These are phyloP conservation scores for Alternaria atra DNA, from an alignment of 2,329 filamentous ascomycete species.

Conservation along the genomic window DNA sequence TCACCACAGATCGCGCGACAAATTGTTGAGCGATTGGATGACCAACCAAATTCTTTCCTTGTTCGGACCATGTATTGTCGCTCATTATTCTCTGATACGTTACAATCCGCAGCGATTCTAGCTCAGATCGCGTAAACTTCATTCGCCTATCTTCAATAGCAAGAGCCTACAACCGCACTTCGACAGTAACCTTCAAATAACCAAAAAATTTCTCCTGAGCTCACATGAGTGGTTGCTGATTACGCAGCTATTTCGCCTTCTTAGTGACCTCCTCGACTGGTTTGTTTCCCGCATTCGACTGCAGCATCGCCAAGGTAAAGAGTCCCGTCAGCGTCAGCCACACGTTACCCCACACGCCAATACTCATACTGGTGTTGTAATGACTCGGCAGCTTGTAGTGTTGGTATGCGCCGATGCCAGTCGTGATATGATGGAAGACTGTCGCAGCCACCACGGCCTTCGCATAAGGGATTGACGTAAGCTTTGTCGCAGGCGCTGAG, in stretches of 20 bases:
- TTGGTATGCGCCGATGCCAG: conserved; percentile 34
- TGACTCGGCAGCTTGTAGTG: conserved; percentile 37
- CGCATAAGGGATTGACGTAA: conserved; percentile 24
- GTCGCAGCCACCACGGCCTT: conserved; percentile 34
- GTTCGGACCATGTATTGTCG: background rate
- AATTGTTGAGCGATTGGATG: background rate
- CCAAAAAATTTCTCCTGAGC: background rate
- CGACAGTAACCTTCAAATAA: background rate
- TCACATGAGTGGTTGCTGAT: background rate
- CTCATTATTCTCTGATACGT: background rate
- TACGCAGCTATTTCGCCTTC: conserved; percentile 18
- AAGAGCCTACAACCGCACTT: background rate
- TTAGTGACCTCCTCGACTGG: conserved; percentile 19
- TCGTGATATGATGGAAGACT: conserved; percentile 34
- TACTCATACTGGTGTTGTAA: conserved; percentile 36
- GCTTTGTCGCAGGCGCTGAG: conserved; percentile 7
- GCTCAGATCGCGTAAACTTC: background rate
- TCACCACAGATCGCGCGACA: background rate
- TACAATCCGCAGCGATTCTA: background rate
- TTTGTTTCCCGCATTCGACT: conserved; percentile 17
- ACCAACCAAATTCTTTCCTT: background rate
- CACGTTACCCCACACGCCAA: conserved; percentile 38
- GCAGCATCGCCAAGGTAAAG: conserved; percentile 22
- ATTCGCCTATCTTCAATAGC: background rate
- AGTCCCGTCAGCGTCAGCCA: conserved; percentile 33